These are phyloP conservation scores for Hanseniaspora occidentalis DNA, from an alignment of 805 yeast species.

Conservation along the genomic window DNA sequence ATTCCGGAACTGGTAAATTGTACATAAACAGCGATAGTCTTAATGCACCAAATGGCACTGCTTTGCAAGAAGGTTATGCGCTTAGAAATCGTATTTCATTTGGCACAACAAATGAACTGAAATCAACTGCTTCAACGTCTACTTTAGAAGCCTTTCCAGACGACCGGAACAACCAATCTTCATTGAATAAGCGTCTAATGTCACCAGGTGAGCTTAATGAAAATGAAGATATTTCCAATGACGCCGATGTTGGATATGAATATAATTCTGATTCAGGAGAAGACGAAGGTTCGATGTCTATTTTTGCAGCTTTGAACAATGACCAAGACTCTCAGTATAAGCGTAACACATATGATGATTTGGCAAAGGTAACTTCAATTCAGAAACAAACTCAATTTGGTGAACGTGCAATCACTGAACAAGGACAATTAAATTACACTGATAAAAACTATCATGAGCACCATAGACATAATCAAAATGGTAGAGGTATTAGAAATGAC, in stretches of 20 bases:
- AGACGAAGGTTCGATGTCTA: conserved; percentile 58
- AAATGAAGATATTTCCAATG: not conserved
- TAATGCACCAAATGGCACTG: too few species aligned
- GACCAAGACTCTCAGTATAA: too few species aligned
- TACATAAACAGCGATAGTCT: too few species aligned
- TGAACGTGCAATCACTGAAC: not conserved
- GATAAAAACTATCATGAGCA: not conserved
- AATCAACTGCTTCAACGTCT: too few species aligned
- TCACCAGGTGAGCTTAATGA: not conserved
- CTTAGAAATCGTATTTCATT: too few species aligned
- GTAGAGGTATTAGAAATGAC: conserved; percentile 26
- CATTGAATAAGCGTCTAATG: not conserved
- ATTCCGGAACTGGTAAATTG: too few species aligned
- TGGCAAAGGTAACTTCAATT: too few species aligned
- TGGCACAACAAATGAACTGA: too few species aligned
- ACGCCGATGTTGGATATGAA: not conserved
- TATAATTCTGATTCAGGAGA: conserved; percentile 23
- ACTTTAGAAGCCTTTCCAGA: too few species aligned
- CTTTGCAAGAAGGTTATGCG: too few species aligned
- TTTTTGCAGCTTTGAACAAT: conserved; percentile 41
- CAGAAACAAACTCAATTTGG: not conserved
- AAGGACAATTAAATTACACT: not conserved
- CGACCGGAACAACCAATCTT: too few species aligned
- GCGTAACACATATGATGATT: too few species aligned
- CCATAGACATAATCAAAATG: conserved; percentile 10